Evolutionary conservation across 2,329 filamentous ascomycete genomes (phyloP), one percentile per base, ranked within the genome.

Genomic region (Cladosporium halotolerans): DNA sequence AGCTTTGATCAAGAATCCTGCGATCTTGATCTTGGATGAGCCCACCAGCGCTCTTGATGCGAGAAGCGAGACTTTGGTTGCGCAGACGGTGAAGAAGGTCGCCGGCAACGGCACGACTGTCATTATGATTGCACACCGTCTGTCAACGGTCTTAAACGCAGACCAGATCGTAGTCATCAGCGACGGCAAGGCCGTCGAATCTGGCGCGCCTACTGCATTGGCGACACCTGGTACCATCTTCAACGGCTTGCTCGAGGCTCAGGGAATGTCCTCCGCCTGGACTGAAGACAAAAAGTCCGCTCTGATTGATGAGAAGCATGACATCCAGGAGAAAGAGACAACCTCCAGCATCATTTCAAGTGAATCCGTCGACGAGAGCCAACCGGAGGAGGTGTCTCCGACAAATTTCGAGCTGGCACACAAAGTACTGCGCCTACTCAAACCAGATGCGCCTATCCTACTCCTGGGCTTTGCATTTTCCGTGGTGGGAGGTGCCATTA

Each of bases 151-250:
- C 11, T 85, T 88, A 66, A 86, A 89, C 59, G 86, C 88, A 1
- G 83, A 92, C 65, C 73, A 84, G n/a, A 89, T 91, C 34, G 88
- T 87, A 58, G 86, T 92, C 1, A 79, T 92, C 51, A 84, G 84
- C 11, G 80, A 85, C 55, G 82, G 84, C 28, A 79, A 68, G n/a
- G 78, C 86, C 19, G 71, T 82, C 1, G 82, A 86, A 66, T 72
- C 74, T 54, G 83, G 85, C 10, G 75, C 76, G n/a, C 82, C 86
- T 61, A 70, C 73, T 6, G 78, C 82, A 57, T 69, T 86, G 57
- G 69, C 84, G 0, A 34, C 40, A 4, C 45, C 54, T 11, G 58
- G 58, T 5, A 60, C 62, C 1, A 54, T 64, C 13, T 67, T 66
- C 50, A 55, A 58, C n/a, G 58, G 60, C 10, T 51, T 68, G 8